A percentile compares a stretch with the other conserved stretches of the same genome.
Evolutionary conservation across 139 green algal species (phyloP).

Genomic region (Monoraphidium neglectum): DNA sequence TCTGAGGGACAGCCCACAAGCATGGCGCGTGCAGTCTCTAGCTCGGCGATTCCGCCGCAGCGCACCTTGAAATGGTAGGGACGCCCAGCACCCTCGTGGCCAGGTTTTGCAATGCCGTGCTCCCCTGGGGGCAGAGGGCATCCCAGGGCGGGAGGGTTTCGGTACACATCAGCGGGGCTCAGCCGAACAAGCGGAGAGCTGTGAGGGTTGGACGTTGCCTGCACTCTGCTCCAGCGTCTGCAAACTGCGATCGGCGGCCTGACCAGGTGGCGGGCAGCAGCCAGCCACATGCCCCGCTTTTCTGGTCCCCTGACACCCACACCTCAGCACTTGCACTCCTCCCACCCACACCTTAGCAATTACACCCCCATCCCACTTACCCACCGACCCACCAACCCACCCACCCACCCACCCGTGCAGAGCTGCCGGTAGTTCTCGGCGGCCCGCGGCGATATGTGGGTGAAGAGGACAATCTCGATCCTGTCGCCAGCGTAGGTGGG

Average conservation of each 20-base stretch:
- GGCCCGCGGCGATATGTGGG: conserved; percentile 29
- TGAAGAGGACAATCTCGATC: conserved; percentile 67
- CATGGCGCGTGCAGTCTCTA: too few species aligned
- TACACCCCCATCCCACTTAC: conserved; percentile 7
- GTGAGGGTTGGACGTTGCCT: too few species aligned
- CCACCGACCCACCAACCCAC: background rate
- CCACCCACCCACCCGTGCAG: conserved; percentile 36
- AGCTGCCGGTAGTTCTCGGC: conserved; percentile 76
- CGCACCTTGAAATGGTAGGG: conserved; percentile 57
- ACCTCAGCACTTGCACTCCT: background rate
- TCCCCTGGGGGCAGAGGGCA: conserved; percentile 34
- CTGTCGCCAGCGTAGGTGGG: too few species aligned
- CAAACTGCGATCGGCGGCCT: background rate
- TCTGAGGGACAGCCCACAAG: too few species aligned
- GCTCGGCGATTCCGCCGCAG: too few species aligned
- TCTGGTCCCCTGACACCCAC: background rate
- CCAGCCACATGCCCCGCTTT: background rate
- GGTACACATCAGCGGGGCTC: too few species aligned
- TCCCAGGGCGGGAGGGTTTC: too few species aligned
- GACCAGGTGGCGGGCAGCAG: background rate
- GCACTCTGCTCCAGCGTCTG: background rate
- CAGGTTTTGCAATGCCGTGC: conserved; percentile 52
- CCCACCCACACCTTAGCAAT: conserved; percentile 3
- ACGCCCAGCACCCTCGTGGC: conserved; percentile 50
- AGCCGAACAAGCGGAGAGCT: too few species aligned